These are phyloP conservation scores for Lentinula novae-zelandiae DNA, from an alignment of 1,284 basidiomycete species.

Conservation along the genomic window DNA sequence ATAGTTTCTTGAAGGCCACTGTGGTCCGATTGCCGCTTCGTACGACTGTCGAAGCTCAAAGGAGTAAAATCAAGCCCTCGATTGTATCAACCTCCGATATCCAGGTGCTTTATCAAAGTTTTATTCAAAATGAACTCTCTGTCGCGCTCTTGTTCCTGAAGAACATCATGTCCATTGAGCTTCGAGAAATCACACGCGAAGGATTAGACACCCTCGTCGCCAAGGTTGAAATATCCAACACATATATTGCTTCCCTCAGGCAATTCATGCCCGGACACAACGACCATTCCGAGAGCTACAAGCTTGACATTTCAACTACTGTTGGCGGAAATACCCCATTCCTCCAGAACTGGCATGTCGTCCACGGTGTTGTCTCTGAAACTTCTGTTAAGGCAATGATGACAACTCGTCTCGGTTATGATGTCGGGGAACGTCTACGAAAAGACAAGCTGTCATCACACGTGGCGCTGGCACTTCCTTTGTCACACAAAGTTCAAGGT, in stretches of 20 bases:
- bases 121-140: constrained; percentile 37
- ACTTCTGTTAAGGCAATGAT: constrained; percentile 22
- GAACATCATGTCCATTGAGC: constrained; percentile 33
- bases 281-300: constrained; percentile 14
- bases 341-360: constrained; percentile 22
- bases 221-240: constrained; percentile 7
- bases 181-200: constrained; percentile 30
- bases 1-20: constrained; percentile 30
- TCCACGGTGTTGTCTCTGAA: constrained; percentile 22
- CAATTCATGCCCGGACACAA: constrained; percentile 15
- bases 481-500: constrained; percentile 21
- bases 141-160: constrained; percentile 43
- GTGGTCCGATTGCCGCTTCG: constrained; percentile 46
- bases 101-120: constrained; percentile 33
- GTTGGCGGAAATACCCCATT: not conserved
- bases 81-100: constrained; percentile 29
- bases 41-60: constrained; percentile 12
- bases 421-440: constrained; percentile 23
- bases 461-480: constrained; percentile 30
- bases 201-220: constrained; percentile 20
- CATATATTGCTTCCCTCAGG: constrained; percentile 1
- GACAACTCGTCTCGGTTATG: constrained; percentile 20
- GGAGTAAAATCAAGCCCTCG: constrained; percentile 32
- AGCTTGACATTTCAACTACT: constrained; percentile 14
- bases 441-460: constrained; percentile 38